These are phyloP conservation scores for Pseudonectria buxi DNA, from an alignment of 2,329 filamentous ascomycete species.

Conservation along the genomic window DNA sequence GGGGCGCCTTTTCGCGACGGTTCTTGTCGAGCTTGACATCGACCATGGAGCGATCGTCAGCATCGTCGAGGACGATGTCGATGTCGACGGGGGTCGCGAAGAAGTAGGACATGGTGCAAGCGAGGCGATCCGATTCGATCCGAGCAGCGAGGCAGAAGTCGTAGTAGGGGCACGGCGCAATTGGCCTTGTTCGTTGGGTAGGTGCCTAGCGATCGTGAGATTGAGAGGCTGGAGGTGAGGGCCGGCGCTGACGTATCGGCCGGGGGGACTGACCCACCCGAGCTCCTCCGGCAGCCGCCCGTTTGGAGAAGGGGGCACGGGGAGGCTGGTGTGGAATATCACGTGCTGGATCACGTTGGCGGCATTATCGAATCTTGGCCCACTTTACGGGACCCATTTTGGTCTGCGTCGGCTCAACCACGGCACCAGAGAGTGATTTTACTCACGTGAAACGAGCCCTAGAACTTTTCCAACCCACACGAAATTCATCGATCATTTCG, in stretches of 20 bases:
- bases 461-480: conserved; percentile 40
- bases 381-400: not conserved
- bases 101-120: conserved; percentile 78
- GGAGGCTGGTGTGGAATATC: conserved; percentile 1
- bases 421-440: conserved; percentile 16
- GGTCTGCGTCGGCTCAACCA: conserved; percentile 19
- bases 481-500: conserved; percentile 33
- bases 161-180: not conserved
- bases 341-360: conserved; percentile 17
- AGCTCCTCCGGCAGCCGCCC: conserved; percentile 9
- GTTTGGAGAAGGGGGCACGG: conserved; percentile 1
- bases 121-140: conserved; percentile 1
- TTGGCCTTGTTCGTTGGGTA: conserved; percentile 1
- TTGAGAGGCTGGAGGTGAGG: conserved; percentile 11
- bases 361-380: no score
- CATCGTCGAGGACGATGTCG: conserved; percentile 93
- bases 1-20: conserved; percentile 88
- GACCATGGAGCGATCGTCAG: conserved; percentile 88
- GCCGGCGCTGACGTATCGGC: conserved; percentile 29
- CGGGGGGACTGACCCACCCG: conserved; percentile 18
- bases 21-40: conserved; percentile 99
- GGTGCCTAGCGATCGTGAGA: not conserved
- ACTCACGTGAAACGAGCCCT: conserved; percentile 37
- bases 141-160: not conserved
- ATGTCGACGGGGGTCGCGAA: conserved; percentile 98